Evolutionary conservation across 1,284 basidiomycete species (phyloP), one percentile per base, ranked within the genome.

Genomic region (Cutaneotrichosporon sp.): DNA sequence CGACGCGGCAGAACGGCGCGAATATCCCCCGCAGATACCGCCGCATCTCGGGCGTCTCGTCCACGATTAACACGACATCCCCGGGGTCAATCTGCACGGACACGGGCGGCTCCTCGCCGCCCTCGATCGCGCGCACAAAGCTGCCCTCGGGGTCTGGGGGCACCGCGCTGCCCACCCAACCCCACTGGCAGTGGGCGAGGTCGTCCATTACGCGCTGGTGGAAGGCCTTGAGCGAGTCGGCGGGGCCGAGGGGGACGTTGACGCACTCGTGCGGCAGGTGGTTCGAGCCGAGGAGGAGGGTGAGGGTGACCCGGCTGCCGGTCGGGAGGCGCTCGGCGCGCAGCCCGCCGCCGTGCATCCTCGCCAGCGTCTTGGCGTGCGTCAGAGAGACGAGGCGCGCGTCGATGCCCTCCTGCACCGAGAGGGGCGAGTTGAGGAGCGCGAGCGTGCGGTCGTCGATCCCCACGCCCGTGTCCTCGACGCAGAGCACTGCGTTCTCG

Each of bases 401-500:
- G 43, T 45, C 20, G 8, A 45, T 45, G 10, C 43, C 43, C 20
- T 45, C 43, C 20, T 45, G 43, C 8, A 45, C 10, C 9, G 18
- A 22, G 18, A 13, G 10, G n/a, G 20, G 20, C 20, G n/a, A 24
- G 22, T 45, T 45, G 18, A 45, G 22, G 5, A 45, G 20, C 18
- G 18, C 20, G 10, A 45, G 43, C 43, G 20, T 16, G 43, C 6
- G n/a, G 4, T 20, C 43, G 8, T 16, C 43, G n/a, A 81, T 81
- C 14, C 81, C 81, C 13, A 80, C 72, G 5, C 81, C 81, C 1
- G 76, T 79, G 59, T 82, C 81, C 22, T 64, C 56, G 13, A 82
- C 78, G 0, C 73, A 56, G 4, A 80, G 53, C 3, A 74, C 59
- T 1, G 71, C 74, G 24, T 75, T 66, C 11, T 55, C 52, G 0